These are phyloP conservation scores for Solanum okadae DNA, from an alignment of 257 asterid genomes.

Conservation along the genomic window DNA sequence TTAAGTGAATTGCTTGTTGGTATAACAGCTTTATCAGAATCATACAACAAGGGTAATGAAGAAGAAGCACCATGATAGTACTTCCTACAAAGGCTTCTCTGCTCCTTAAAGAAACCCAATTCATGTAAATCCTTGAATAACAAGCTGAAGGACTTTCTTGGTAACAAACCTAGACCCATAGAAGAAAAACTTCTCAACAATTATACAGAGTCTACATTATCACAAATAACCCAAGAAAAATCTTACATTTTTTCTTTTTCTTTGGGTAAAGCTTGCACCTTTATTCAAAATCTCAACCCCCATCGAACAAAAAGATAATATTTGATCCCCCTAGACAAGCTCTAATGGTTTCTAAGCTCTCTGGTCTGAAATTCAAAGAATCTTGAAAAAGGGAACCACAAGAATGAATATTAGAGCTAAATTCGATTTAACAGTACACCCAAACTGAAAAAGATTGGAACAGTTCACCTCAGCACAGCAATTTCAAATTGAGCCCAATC, in stretches of 20 bases:
- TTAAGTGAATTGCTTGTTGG: not conserved
- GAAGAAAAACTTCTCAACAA: slow-evolving; percentile 15
- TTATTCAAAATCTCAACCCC: not conserved
- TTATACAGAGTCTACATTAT: not conserved
- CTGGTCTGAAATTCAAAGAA: not conserved
- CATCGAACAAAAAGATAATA: not conserved
- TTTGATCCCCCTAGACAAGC: not conserved
- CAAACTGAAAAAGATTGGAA: not conserved
- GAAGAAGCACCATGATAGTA: slow-evolving; percentile 16
- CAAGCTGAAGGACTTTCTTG: slow-evolving; percentile 16
- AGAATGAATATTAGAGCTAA: not conserved
- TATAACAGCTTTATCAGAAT: slow-evolving; percentile 18
- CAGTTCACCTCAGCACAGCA: not conserved
- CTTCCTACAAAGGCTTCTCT: slow-evolving; percentile 12
- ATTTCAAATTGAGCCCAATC: not conserved
- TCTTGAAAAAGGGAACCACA: not conserved
- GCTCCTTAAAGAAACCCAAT: slow-evolving; percentile 5
- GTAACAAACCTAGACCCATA: slow-evolving; percentile 33
- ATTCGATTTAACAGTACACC: not conserved
- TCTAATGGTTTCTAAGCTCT: not conserved
- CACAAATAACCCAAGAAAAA: not conserved
- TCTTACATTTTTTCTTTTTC: not conserved
- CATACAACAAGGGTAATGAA: slow-evolving; percentile 8
- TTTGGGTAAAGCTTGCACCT: not conserved
- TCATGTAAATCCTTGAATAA: slow-evolving; percentile 5